Base-by-base conservation (phyloP, 345 rosid species). In the Salix arbutifolia region DNA sequence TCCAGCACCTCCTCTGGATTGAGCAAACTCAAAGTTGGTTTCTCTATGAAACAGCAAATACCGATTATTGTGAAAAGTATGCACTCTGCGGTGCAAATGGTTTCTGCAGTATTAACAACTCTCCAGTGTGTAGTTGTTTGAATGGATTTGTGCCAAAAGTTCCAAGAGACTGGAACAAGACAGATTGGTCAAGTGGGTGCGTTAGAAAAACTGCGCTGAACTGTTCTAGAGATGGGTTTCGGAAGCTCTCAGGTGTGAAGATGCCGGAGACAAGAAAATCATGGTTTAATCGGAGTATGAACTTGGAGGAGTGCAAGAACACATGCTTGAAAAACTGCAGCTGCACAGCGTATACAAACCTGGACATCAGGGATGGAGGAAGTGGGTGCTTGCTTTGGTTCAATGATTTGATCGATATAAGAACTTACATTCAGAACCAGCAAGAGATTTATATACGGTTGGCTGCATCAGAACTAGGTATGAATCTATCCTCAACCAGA, bases 221-320 rank as follows among this genome's bases (percentile, higher is more conserved):
- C 17, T 65, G 68, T 65, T 26, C 37, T 5, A 35, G 68, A 16
- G 68, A 65, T 28, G 70, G 77, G 25, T 84, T 84, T 13, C 4
- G 44, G 69, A 84, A 72, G 77, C 30, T 21, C 9, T 18, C n/a
- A 1, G 74, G 79, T 2, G 11, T 69, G 10, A 76, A 69, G n/a
- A 19, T 76, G 67, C 73, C 73, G 6, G 79, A 76, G 7, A 70
- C 73, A 3, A 10, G 37, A 25, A 40, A 40, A 9, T 40, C 44
- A 40, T 40, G 44, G 44, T 40, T 40, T 0, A 40, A 10, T 11
- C 10, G 13, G 44, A 40, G 3, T 3, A 40, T 40, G 44, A 3
- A 40, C 44, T 11, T 40, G 44, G 44, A 40, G 44, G 44, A 40
- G 44, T 40, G 44, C 44, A 40, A 40, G 44, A 40, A 40, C 44